Base-by-base conservation (phyloP, 2,329 filamentous ascomycete genomes). In the Apiospora sp. region DNA sequence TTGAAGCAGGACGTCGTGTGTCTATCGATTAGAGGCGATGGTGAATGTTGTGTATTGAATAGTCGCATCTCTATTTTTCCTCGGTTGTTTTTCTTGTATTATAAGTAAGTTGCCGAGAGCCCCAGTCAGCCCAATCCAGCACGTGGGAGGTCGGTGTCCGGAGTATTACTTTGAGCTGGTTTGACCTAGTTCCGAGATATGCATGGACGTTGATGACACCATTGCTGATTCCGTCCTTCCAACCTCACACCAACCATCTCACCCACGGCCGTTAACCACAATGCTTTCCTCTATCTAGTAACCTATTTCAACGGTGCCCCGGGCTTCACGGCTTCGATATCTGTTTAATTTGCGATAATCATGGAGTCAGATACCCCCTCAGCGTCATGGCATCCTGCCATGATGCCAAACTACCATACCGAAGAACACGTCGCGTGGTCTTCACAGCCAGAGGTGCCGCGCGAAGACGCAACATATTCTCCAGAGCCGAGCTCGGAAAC, bases 351-450 rank as follows among this genome's bases (percentile, higher is more conserved):
- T 72, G 74, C 76, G 70, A 77, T 76, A 74, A 72, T 75, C 73
- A 87, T 88, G 86, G 75, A 83, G 72, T 83, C 83, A 71, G 82
- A 84, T 79, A 81, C 82, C 74, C 79, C 83, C 64, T 82, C 79
- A 76, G 81, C 84, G 74, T 83, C 85, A 72, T 88, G 86, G 86
- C 83, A 89, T 81, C 86, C 87, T 72, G 86, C 87, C 68, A 81
- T 85, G 78, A 87, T 86, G 86, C 86, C 87, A 73, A 83, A 88
- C 77, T 79, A 81, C 72, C 74, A 73, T 73, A 30, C 73, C 71
- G 69, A 78, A 69, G 70, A 34, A 4, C 54, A 22, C 46, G 54
- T 34, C 44, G 37, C 24, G 71, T 34, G 37, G 19, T 41, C 22
- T 19, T 43, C 43, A 58, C 67, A 71, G 37, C n/a, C 71, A 54